Evolutionary conservation across 495 filamentous ascomycete species (phyloP).

Genomic region (Delitschia confertaspora): DNA sequence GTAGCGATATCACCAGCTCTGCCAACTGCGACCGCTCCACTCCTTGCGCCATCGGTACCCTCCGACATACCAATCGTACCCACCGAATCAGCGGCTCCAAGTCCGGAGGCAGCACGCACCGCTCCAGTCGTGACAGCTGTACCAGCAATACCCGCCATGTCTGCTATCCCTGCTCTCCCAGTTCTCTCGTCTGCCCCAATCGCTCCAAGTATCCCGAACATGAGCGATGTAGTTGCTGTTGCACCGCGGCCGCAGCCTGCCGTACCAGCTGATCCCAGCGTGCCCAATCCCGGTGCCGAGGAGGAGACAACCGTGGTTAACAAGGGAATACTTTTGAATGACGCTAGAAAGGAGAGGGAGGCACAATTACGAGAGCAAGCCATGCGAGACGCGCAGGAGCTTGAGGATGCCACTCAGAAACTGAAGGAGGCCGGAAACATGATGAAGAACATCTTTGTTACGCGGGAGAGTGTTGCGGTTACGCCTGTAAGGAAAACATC

Average conservation of each 20-base stretch:
- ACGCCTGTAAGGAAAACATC: no score
- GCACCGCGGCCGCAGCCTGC: no score
- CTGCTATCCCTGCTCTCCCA: neutral
- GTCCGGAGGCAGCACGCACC: neutral
- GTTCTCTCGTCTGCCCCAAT: neutral
- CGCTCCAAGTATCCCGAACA: slow-evolving; percentile 38
- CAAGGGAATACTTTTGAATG: slow-evolving; percentile 82
- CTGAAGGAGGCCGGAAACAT: slow-evolving; percentile 38
- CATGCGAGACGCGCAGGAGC: slow-evolving; percentile 40
- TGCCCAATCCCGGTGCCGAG: slow-evolving; percentile 37
- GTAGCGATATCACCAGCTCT: neutral
- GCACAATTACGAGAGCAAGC: slow-evolving; percentile 54
- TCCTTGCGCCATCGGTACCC: no score
- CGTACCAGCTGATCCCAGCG: slow-evolving; percentile 45
- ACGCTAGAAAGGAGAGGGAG: slow-evolving; percentile 84
- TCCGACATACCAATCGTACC: no score
- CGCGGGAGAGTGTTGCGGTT: slow-evolving; percentile 13
- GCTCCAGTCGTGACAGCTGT: neutral
- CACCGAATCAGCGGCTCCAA: neutral
- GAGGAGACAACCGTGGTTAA: slow-evolving; percentile 60
- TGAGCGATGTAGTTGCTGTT: no score
- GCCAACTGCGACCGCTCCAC: neutral
- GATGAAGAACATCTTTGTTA: slow-evolving; percentile 21
- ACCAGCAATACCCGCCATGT: neutral
- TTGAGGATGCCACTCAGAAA: slow-evolving; percentile 52